phyloP scores from a whole-genome alignment of 140 eudicot genomes.

The Anethum foeniculum region DNA sequence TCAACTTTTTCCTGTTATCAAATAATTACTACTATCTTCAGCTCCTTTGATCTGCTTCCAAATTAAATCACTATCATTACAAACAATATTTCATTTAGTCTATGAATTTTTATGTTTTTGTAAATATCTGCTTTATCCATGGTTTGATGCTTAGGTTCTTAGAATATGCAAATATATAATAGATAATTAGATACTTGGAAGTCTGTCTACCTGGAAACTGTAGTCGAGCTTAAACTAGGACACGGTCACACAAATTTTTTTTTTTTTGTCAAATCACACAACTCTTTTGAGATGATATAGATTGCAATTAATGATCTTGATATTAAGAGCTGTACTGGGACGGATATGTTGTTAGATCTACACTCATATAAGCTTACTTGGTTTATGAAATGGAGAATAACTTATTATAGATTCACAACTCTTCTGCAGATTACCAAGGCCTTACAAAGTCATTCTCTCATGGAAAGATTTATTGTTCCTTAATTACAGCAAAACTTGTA shows the following conservation, averaged over 20 bases:
- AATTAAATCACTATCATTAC: neutral
- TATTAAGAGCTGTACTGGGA: neutral
- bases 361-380: neutral
- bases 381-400: neutral
- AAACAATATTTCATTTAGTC: neutral
- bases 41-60: neutral
- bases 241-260: neutral
- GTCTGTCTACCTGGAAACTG: neutral
- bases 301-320: neutral
- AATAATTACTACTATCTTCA: neutral
- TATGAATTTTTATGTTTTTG: neutral
- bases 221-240: neutral
- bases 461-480: constrained; percentile 80
- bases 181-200: neutral
- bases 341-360: neutral
- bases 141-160: neutral
- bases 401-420: neutral
- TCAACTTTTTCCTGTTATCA: neutral
- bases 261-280: neutral
- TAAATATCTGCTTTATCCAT: neutral
- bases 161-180: neutral
- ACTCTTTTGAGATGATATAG: neutral
- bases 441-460: constrained; percentile 78
- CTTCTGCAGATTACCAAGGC: constrained; percentile 78
- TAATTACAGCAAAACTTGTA: constrained; percentile 79